Evolutionary conservation across 2,329 filamentous ascomycete species (phyloP).

Genomic region (Byssochlamys sp.): DNA sequence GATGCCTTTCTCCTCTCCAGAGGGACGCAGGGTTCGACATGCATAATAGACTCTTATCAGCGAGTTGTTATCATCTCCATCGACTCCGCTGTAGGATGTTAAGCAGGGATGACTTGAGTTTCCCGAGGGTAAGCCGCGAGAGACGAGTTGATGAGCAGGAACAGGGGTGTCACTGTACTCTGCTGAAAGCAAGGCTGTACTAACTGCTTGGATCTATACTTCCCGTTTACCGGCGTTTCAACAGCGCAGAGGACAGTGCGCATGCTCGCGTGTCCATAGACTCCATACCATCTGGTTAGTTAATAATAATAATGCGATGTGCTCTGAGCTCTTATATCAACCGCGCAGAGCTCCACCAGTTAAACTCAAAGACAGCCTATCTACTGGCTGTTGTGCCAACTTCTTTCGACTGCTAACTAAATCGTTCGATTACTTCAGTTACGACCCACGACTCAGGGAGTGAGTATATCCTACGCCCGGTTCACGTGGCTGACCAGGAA

Average conservation of each 20-base stretch:
- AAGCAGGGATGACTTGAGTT: background rate
- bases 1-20: too few relatives aligned
- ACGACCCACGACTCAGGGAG: background rate
- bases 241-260: too few relatives aligned
- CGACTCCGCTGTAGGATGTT: background rate
- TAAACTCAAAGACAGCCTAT: background rate
- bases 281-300: too few relatives aligned
- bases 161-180: background rate
- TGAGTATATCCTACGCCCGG: background rate
- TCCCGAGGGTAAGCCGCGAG: background rate
- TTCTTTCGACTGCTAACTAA: background rate
- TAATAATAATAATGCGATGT: too few relatives aligned
- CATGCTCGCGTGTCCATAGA: too few relatives aligned
- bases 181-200: too few relatives aligned
- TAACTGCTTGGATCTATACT: too few relatives aligned
- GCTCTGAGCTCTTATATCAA: background rate
- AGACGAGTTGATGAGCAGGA: background rate
- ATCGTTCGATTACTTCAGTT: background rate
- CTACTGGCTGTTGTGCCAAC: background rate
- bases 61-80: too few relatives aligned
- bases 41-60: too few relatives aligned
- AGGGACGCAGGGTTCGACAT: too few relatives aligned
- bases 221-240: too few relatives aligned
- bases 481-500: background rate
- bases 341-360: background rate